Evolutionary conservation across 345 rosid species (phyloP).

Genomic region (Passiflora organensis): DNA sequence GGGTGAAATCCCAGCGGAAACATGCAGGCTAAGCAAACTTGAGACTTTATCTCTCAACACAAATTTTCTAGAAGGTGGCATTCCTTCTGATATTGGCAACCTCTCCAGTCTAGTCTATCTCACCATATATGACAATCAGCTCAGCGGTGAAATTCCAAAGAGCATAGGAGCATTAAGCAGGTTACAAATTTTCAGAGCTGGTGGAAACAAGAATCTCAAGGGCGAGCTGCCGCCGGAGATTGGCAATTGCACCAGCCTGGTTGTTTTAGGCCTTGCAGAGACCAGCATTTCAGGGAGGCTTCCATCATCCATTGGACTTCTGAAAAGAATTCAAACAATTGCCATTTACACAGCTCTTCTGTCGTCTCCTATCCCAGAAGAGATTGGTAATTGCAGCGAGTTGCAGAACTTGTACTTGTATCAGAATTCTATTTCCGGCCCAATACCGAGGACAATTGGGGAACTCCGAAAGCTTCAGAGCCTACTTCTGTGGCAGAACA

Average conservation of each 20-base stretch:
- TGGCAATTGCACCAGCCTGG: constrained; percentile 74
- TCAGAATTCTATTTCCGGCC: constrained; percentile 84
- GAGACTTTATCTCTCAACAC: constrained; percentile 55
- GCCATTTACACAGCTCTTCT: constrained; percentile 71
- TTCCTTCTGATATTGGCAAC: constrained; percentile 65
- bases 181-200: constrained; percentile 62
- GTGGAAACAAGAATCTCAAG: constrained; percentile 80
- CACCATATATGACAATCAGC: constrained; percentile 73
- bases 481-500: constrained; percentile 86
- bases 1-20: constrained; percentile 65
- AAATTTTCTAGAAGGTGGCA: constrained; percentile 70
- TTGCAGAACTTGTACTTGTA: constrained; percentile 76
- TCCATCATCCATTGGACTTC: constrained; percentile 66
- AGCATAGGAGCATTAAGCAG: constrained; percentile 56
- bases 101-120: constrained; percentile 49
- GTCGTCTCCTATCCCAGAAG: constrained; percentile 76
- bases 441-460: constrained; percentile 60
- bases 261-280: constrained; percentile 82
- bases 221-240: constrained; percentile 91
- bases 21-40: constrained; percentile 59
- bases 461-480: constrained; percentile 71
- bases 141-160: constrained; percentile 63
- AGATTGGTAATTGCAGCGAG: constrained; percentile 77
- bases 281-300: constrained; percentile 84
- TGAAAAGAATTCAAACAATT: constrained; percentile 65